These are phyloP conservation scores for Meyerozyma elateridarum DNA, from an alignment of 1,139 yeast species.

Conservation along the genomic window DNA sequence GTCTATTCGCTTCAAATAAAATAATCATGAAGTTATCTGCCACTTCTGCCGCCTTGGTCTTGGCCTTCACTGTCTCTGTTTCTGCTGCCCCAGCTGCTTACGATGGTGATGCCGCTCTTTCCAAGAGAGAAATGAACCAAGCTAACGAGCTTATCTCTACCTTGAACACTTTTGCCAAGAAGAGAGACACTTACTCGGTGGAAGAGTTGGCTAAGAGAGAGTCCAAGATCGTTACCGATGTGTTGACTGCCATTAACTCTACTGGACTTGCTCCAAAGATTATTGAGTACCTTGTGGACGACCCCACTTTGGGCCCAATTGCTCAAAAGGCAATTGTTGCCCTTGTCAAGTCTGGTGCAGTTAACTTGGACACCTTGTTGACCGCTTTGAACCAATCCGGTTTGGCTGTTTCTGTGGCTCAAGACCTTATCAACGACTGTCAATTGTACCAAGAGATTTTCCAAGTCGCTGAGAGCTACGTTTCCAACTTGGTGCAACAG, in stretches of 20 bases:
- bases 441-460: slow-evolving; percentile 38
- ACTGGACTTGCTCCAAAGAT: slow-evolving; percentile 39
- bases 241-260: slow-evolving; percentile 34
- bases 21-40: slow-evolving; percentile 33
- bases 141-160: slow-evolving; percentile 26
- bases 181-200: slow-evolving; percentile 25
- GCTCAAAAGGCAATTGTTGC: slow-evolving; percentile 26
- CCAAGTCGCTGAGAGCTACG: slow-evolving; percentile 29
- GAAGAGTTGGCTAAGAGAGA: slow-evolving; percentile 35
- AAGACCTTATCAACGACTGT: slow-evolving; percentile 38
- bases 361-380: slow-evolving; percentile 36
- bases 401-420: slow-evolving; percentile 35
- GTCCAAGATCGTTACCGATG: slow-evolving; percentile 38
- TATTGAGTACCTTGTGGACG: slow-evolving; percentile 29
- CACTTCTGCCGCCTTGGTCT: slow-evolving; percentile 27
- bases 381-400: slow-evolving; percentile 43
- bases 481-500: slow-evolving; percentile 27
- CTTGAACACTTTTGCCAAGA: slow-evolving; percentile 25
- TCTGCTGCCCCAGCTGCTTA: slow-evolving; percentile 30
- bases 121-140: slow-evolving; percentile 28
- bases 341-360: slow-evolving; percentile 29
- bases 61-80: slow-evolving; percentile 29
- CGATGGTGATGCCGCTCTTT: slow-evolving; percentile 18
- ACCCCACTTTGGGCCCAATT: slow-evolving; percentile 28
- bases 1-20: slow-evolving; percentile 3